These are phyloP conservation scores for Neospora caninum DNA, from an alignment of 169 alveolate species.

Conservation along the genomic window DNA sequence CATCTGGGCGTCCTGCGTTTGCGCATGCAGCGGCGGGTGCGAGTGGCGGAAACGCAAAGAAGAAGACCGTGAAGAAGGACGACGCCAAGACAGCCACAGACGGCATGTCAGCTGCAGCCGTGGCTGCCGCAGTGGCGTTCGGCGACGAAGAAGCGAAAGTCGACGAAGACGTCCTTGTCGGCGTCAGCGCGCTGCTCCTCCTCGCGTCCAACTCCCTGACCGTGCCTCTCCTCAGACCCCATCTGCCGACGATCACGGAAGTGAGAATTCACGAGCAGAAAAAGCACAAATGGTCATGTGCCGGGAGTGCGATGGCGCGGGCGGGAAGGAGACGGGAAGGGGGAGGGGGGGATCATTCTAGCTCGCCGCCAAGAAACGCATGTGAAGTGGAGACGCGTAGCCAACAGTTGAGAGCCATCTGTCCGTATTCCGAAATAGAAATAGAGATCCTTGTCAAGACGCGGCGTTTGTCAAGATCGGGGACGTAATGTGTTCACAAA, in stretches of 20 bases:
- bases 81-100: background rate
- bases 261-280: background rate
- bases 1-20: background rate
- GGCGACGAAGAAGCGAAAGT: constrained; percentile 9
- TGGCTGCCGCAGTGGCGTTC: background rate
- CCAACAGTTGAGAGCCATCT: no score
- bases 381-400: no score
- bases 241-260: constrained; percentile 7
- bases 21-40: background rate
- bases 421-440: no score
- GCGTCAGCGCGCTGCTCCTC: background rate
- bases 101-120: background rate
- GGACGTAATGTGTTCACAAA: no score
- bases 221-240: constrained; percentile 22
- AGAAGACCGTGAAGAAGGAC: background rate
- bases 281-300: no score
- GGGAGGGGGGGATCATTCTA: no score
- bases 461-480: no score
- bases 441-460: no score
- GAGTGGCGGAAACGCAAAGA: background rate
- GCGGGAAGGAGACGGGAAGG: no score
- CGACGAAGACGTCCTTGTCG: constrained; percentile 16
- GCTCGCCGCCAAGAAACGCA: no score
- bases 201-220: constrained; percentile 19
- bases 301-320: no score